Conservation (phyloP, 2,329 filamentous ascomycete species). For the Aspergillus chevalieri region DNA sequence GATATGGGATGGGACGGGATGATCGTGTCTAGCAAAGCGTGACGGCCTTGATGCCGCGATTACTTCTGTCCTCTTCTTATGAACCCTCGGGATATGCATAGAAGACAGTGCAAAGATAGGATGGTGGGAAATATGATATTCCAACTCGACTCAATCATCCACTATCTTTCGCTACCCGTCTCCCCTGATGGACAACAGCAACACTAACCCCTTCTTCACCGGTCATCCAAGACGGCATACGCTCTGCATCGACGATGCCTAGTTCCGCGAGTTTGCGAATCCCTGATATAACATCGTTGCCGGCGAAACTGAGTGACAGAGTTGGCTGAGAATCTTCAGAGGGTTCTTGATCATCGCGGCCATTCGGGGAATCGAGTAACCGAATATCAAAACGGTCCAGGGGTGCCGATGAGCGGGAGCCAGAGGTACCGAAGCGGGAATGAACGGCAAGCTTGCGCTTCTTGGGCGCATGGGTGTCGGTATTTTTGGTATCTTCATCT, state of each 20-base stretch:
- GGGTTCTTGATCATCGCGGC: constrained; percentile 6
- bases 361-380: constrained; percentile 37
- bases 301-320: constrained; percentile 59
- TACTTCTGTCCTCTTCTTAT: too few species aligned
- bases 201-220: constrained; percentile 76
- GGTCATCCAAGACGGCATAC: constrained; percentile 86
- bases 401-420: constrained; percentile 25
- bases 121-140: neutral
- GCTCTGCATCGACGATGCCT: constrained; percentile 64
- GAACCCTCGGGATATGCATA: too few species aligned
- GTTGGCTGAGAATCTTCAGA: constrained; percentile 13
- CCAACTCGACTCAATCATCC: constrained; percentile 8
- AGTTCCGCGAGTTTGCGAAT: constrained; percentile 70
- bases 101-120: neutral
- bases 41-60: too few species aligned
- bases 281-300: constrained; percentile 73
- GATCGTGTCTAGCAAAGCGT: too few species aligned
- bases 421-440: constrained; percentile 64
- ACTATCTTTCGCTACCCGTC: constrained; percentile 15
- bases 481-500: neutral
- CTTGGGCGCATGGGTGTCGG: constrained; percentile 40
- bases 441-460: constrained; percentile 56
- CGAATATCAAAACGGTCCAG: constrained; percentile 47
- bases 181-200: constrained; percentile 61
- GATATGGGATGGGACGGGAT: too few species aligned